Evolutionary conservation across 176 grass and related monocot genomes (phyloP).

Genomic region (Coix lacrymajobi): DNA sequence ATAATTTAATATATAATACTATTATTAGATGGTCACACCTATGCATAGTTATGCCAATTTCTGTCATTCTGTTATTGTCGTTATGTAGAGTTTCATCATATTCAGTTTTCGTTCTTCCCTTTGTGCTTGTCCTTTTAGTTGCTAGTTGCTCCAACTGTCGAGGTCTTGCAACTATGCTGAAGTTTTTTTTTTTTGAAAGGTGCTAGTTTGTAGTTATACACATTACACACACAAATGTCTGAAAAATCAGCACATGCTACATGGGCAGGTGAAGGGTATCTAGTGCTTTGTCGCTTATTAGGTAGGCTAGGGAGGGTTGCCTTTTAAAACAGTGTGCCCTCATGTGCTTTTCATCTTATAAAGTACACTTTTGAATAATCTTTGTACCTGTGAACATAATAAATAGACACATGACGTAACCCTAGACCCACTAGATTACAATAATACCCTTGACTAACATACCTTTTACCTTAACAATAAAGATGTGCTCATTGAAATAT

Average conservation of each 20-base stretch:
- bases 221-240: not conserved
- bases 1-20: not conserved
- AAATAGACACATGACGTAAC: too few relatives aligned
- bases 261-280: not conserved
- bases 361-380: not conserved
- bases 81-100: not conserved
- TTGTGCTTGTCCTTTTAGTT: not conserved
- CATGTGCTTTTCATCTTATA: not conserved
- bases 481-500: not conserved
- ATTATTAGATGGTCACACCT: not conserved
- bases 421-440: too few relatives aligned
- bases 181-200: not conserved
- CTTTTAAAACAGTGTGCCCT: not conserved
- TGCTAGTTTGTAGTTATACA: conserved; percentile 9
- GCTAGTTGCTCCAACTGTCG: not conserved
- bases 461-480: too few relatives aligned
- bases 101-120: not conserved
- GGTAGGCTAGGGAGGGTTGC: not conserved
- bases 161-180: conserved; percentile 12
- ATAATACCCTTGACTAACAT: too few relatives aligned
- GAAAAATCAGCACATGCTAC: not conserved
- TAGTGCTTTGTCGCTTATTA: not conserved
- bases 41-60: not conserved
- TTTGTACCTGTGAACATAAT: not conserved
- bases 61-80: not conserved